Percentiles rank a stretch among this genome's conserved stretches.
phyloP scores from a whole-genome alignment of 805 yeast genomes.

The Myxozyma melibiosi region DNA sequence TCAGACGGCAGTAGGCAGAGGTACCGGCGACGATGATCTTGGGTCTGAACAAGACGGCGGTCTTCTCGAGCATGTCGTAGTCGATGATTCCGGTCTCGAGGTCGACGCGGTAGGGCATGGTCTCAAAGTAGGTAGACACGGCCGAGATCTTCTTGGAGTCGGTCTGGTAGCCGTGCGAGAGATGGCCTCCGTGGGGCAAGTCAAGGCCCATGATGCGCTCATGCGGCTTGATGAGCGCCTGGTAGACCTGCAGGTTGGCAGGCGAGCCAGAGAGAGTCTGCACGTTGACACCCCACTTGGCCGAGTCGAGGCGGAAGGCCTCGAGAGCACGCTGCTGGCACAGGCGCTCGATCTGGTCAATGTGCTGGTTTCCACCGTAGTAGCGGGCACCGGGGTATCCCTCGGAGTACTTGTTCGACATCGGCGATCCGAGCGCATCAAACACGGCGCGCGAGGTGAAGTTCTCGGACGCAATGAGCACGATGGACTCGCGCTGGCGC shows the following conservation, averaged over 20 bases:
- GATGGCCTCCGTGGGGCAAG: constrained; percentile 98
- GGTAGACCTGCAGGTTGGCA: constrained; percentile 95
- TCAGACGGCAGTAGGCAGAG: constrained; percentile 94
- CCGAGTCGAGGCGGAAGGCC: constrained; percentile 79
- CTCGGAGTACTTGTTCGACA: constrained; percentile 98
- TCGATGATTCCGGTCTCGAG: constrained; percentile 92
- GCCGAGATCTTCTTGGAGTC: constrained; percentile 90
- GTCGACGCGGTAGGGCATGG: constrained; percentile 97
- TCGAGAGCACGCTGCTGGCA: constrained; percentile 94
- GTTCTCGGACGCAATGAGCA: constrained; percentile 94
- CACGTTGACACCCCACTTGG: constrained; percentile 96
- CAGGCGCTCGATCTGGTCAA: constrained; percentile 87
- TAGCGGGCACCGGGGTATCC: constrained; percentile 99
- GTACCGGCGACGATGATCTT: constrained; percentile 97
- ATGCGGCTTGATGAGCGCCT: constrained; percentile 91
- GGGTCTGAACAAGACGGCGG: constrained; percentile 91
- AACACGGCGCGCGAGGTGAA: constrained; percentile 95
- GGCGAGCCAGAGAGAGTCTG: constrained; percentile 97
- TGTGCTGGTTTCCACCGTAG: constrained; percentile 98
- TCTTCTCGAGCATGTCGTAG: constrained; percentile 90
- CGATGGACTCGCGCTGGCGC: constrained; percentile 93
- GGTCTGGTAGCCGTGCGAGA: constrained; percentile 98
- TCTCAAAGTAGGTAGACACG: constrained; percentile 94
- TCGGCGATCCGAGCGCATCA: constrained; percentile 95
- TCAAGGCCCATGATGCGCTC: constrained; percentile 98